Percentiles rank a stretch among this genome's conserved stretches.
phyloP scores from a whole-genome alignment of 768 basidiomycete species.

The Tephrocybe rancida region DNA sequence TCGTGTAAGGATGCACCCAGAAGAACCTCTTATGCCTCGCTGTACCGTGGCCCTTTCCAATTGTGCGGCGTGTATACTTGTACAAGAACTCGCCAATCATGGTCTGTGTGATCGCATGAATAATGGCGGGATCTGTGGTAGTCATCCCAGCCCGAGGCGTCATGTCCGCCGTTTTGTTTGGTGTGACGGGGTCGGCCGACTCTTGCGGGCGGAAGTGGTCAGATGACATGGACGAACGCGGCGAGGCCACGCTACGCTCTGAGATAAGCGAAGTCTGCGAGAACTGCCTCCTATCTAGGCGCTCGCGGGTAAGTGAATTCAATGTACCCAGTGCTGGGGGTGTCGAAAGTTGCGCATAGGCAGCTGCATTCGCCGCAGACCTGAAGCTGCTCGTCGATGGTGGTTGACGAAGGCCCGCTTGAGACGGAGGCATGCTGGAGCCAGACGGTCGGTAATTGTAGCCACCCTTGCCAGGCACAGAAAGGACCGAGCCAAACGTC shows the following conservation, averaged over 20 bases:
- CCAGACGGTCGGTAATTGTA: slow-evolving; percentile 62
- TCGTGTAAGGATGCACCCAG: slow-evolving; percentile 99
- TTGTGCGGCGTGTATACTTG: slow-evolving; percentile 90
- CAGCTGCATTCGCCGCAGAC: slow-evolving; percentile 65
- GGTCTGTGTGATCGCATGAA: slow-evolving; percentile 98
- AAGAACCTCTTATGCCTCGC: slow-evolving; percentile 94
- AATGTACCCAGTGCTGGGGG: slow-evolving; percentile 39
- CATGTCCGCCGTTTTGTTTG: slow-evolving; percentile 47
- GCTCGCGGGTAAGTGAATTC: slow-evolving; percentile 53
- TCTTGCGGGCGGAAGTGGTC: slow-evolving; percentile 57
- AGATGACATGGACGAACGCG: slow-evolving; percentile 83
- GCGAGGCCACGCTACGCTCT: slow-evolving; percentile 67
- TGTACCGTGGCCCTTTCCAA: slow-evolving; percentile 91
- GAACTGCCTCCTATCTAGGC: slow-evolving; percentile 51
- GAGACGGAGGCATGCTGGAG: slow-evolving; percentile 76
- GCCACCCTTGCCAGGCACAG: slow-evolving; percentile 51
- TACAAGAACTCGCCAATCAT: slow-evolving; percentile 99
- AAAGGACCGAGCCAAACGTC: slow-evolving; percentile 66
- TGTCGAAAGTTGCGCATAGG: slow-evolving; percentile 49
- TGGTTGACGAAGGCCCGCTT: slow-evolving; percentile 64
- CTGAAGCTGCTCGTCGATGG: slow-evolving; percentile 85
- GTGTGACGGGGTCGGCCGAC: slow-evolving; percentile 42
- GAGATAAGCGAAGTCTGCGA: slow-evolving; percentile 75
- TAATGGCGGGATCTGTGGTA: slow-evolving; percentile 85
- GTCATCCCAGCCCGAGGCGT: slow-evolving; percentile 41